These are phyloP conservation scores for cucumber (Cucumis sativus) DNA, from an alignment of 306 rosid species.

Conservation along the genomic window DNA sequence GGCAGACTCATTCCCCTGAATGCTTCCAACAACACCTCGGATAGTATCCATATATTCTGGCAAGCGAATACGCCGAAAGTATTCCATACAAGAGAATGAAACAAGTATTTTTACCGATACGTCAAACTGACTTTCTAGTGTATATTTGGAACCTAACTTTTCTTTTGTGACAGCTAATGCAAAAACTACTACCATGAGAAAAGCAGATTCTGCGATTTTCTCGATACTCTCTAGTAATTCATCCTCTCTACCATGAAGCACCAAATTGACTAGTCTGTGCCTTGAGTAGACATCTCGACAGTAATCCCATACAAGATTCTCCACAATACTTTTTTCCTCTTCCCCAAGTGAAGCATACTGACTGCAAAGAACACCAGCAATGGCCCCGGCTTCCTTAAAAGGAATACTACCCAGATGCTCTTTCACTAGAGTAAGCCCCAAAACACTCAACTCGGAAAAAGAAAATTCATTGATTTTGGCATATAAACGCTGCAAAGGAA, in stretches of 20 bases:
- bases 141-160: slow-evolving; percentile 39
- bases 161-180: slow-evolving; percentile 72
- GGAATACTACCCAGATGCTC: slow-evolving; percentile 45
- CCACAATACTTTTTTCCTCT: slow-evolving; percentile 44
- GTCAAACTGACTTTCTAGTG: slow-evolving; percentile 36
- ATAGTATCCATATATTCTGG: slow-evolving; percentile 85
- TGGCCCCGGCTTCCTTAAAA: slow-evolving; percentile 75
- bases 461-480: slow-evolving; percentile 22
- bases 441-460: slow-evolving; percentile 12
- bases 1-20: slow-evolving; percentile 66
- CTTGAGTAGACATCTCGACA: slow-evolving; percentile 49
- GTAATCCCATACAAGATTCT: slow-evolving; percentile 64
- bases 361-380: slow-evolving; percentile 58
- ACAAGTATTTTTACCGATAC: slow-evolving; percentile 49
- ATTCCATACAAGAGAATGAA: slow-evolving; percentile 80
- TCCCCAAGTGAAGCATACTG: slow-evolving; percentile 56
- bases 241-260: slow-evolving; percentile 37
- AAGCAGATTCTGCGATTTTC: slow-evolving; percentile 77
- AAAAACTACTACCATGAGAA: slow-evolving; percentile 79
- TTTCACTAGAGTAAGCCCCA: slow-evolving; percentile 32
- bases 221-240: slow-evolving; percentile 43
- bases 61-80: slow-evolving; percentile 78
- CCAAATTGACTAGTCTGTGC: slow-evolving; percentile 44
- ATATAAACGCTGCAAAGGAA: slow-evolving; percentile 56
- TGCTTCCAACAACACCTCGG: slow-evolving; percentile 59